These are phyloP conservation scores for Solanum rostratum DNA, from an alignment of 257 asterid species.

Conservation along the genomic window DNA sequence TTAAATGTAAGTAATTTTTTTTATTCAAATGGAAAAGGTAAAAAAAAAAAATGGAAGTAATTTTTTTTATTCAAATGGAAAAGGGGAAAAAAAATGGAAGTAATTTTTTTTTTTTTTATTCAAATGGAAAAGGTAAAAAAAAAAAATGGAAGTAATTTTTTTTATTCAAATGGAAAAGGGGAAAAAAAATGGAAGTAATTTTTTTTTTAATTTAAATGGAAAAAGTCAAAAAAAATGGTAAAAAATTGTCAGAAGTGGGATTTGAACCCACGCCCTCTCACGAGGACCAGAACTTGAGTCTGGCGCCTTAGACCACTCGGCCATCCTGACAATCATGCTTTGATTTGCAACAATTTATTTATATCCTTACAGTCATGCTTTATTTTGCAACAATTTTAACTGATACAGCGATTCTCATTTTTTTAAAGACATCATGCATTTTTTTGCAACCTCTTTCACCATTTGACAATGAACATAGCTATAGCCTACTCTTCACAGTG, in stretches of 20 bases:
- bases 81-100: too few species aligned
- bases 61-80: too few species aligned
- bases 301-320: conserved; percentile 98
- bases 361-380: conserved; percentile 19
- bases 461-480: not conserved
- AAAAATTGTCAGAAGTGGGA: conserved; percentile 65
- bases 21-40: too few species aligned
- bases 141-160: too few species aligned
- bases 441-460: not conserved
- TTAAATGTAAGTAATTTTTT: too few species aligned
- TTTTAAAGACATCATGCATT: too few species aligned
- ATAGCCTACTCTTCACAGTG: not conserved
- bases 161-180: too few species aligned
- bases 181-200: too few species aligned
- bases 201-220: not conserved
- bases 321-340: conserved; percentile 30
- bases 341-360: rapidly evolving
- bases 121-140: not conserved
- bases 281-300: conserved; percentile 91
- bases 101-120: too few species aligned
- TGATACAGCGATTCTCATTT: not conserved
- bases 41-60: too few species aligned
- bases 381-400: rapidly evolving
- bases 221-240: not conserved
- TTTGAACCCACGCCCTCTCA: conserved; percentile 86